phyloP scores from a whole-genome alignment of 495 filamentous ascomycete species.

The Letharia columbiana region DNA sequence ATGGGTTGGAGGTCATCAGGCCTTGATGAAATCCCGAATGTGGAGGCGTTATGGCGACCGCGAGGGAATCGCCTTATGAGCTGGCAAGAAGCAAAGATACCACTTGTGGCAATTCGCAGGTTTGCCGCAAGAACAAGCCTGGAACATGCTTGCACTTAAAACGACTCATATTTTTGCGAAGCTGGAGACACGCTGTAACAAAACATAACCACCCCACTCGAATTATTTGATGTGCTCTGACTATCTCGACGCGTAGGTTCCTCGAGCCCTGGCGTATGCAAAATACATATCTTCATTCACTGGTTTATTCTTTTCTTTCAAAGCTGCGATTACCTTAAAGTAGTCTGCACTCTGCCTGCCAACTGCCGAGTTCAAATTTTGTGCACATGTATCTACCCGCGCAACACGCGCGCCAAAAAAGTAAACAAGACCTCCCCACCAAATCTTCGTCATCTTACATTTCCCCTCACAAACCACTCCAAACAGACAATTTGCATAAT shows the following conservation, averaged over 20 bases:
- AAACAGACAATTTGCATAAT: neutral
- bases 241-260: neutral
- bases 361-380: no score
- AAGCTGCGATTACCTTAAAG: no score
- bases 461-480: neutral
- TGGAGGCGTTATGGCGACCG: neutral
- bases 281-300: no score
- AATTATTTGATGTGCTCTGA: neutral
- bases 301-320: no score
- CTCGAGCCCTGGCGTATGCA: neutral
- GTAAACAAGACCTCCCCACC: neutral
- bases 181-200: neutral
- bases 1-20: neutral
- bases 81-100: neutral
- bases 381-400: neutral
- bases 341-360: no score
- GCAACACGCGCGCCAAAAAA: conserved; percentile 3
- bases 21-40: neutral
- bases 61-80: neutral
- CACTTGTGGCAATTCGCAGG: neutral
- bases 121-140: neutral
- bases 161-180: neutral
- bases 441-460: neutral
- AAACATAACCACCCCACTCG: neutral
- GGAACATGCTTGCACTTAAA: neutral